Evolutionary conservation across 352 stramenopile genomes (phyloP), one percentile per base, ranked within the genome.

Genomic region (Phytopythium oedochilum): DNA sequence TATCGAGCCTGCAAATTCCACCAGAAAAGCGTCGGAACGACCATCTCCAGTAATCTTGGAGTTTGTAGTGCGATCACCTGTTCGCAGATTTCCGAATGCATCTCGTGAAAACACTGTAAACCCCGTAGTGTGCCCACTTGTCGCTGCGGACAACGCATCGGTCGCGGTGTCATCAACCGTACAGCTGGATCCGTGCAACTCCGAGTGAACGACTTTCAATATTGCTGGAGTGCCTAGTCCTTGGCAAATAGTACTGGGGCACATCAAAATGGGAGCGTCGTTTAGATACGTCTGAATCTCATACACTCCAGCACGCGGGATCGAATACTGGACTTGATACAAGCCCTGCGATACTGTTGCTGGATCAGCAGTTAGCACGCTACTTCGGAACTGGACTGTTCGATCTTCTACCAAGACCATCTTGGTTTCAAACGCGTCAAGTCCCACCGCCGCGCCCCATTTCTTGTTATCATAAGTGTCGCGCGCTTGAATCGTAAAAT

Each of bases 401-500:
- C 54, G 38, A 52, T 89, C 74, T 0, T 38, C 48, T 23, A 64
- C 57, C 32, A 86, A 70, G 59, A 89, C 82, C 65, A 98, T 95
- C 22, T 85, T 86, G 0, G 88, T 97, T 39, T 83, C 64, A 36
- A 98, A 96, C 0, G 66, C 60, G 51, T 98, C 92, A 20, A 42
- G 40, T 2, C 64, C 69, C 25, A 58, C 36, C 0, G 53, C 66
- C 9, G 59, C 78, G 53, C 22, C 73, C 73, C 44, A 64, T 36
- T 60, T 70, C 26, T 23, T 69, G 59, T 99, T 99, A 2, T 75
- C 78, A 66, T 97, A 98, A 1, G 92, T 94, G 65, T 99, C 96
- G 34, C 96, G 96, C 3, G 95, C 82, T 61, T 98, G 93, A 48
- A 98, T 96, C n/a, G 88, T 96, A 61, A 99, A 97, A 61, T 92